Base-by-base conservation (phyloP, 345 rosid species). In the Salix udensis region DNA sequence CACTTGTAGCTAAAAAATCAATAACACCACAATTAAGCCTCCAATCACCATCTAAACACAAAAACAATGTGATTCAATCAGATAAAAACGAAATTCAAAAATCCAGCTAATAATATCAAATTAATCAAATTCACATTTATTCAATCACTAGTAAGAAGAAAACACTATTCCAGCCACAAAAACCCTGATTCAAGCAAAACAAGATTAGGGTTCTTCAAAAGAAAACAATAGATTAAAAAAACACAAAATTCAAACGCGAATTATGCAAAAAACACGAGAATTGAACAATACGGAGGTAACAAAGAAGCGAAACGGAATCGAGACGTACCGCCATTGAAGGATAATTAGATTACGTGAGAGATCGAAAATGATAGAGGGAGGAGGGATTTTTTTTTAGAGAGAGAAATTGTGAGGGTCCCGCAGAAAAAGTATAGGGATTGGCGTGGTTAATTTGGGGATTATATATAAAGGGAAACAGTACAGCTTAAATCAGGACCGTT, bases 281-380 rank as follows among this genome's bases (percentile, higher is more conserved):
- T 65, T 71, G 19, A 21, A 68, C 69, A 28, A 11, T 18, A 62
- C 34, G 36, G 1, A 52, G 60, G 68, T 21, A 4, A 6, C 23
- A 36, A 28, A 53, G 67, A 53, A 18, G 26, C 65, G n/a, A 71
- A 67, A 73, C 23, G 19, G 23, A n/a, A 69, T 26, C 75, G 67
- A 74, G 42, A 79, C 85, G 72, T 74, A 85, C 87, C 87, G 69
- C 82, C 90, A 85, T 85, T 87, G 82, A 84, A 68, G 80, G 79
- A 80, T 80, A 61, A 37, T 36, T 62, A 5, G 70, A 53, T 50
- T 58, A 10, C 60, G 65, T 13, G 44, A 40, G 78, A 71, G 78
- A 80, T 82, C 84, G 76, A 78, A 11, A 12, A 68, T 71, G 67
- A 26, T 37, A 75, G 44, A 48, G 40, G 71, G 73, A 18, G n/a